Conservation (phyloP, 2,329 filamentous ascomycete genomes). For the Pestalotiopsis sp. region DNA sequence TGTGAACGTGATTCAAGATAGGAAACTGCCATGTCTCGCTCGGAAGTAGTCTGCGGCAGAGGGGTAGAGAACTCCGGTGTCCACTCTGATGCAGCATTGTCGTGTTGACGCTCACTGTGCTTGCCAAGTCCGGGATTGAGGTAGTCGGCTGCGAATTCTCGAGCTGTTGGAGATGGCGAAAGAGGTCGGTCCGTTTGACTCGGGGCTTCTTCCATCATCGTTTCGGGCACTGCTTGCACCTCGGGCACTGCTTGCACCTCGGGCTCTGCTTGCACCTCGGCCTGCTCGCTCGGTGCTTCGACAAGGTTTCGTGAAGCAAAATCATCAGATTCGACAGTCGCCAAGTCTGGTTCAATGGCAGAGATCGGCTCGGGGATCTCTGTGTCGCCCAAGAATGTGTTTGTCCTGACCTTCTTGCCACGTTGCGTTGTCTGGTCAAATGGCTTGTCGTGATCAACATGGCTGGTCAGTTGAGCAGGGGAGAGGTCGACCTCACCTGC, state of each 20-base stretch:
- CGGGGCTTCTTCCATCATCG: not conserved
- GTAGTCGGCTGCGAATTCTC: slow-evolving; percentile 24
- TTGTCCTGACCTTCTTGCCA: slow-evolving; percentile 38
- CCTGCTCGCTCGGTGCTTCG: not conserved
- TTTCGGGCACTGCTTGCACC: not conserved
- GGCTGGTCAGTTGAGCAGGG: slow-evolving; percentile 36
- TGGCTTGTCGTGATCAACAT: slow-evolving; percentile 39
- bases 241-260: not conserved
- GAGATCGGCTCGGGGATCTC: slow-evolving; percentile 30
- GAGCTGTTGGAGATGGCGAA: slow-evolving; percentile 16
- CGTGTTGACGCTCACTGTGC: not conserved
- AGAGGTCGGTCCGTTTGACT: slow-evolving; percentile 4
- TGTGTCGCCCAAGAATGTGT: slow-evolving; percentile 25
- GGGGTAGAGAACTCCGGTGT: not conserved
- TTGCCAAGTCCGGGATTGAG: slow-evolving; percentile 16
- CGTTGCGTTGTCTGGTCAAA: slow-evolving; percentile 37
- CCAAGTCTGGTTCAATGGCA: slow-evolving; percentile 25
- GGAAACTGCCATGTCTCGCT: slow-evolving; percentile 12
- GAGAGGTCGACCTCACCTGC: slow-evolving; percentile 30
- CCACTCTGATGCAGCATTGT: not conserved
- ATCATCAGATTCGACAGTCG: slow-evolving; percentile 26
- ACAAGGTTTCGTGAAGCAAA: slow-evolving; percentile 19
- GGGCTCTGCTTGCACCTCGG: not conserved
- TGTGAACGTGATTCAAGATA: slow-evolving; percentile 21
- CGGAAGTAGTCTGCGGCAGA: not conserved